Percentiles rank a stretch among this genome's conserved stretches.
Conservation (phyloP, 768 basidiomycete species). For the Boletus fagicola region DNA sequence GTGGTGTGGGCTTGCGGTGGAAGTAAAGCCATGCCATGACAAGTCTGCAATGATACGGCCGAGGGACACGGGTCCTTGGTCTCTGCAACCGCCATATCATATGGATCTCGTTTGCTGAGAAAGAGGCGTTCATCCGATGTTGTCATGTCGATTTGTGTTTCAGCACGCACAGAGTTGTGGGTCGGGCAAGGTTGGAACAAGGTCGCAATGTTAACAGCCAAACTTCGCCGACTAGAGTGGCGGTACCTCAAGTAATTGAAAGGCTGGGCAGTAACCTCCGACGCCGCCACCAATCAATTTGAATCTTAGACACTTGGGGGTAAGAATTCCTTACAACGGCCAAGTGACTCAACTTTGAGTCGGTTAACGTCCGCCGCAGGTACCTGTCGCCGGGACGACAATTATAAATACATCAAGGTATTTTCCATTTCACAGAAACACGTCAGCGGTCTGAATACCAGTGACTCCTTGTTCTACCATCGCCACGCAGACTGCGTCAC, state of each 20-base stretch:
- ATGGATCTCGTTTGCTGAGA: background rate
- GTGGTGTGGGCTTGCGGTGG: background rate
- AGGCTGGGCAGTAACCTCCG: conserved; percentile 21
- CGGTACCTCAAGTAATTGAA: conserved; percentile 16
- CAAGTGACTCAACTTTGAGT: background rate
- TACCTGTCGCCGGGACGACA: conserved; percentile 3
- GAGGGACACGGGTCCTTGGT: background rate
- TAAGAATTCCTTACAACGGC: background rate
- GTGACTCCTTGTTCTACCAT: conserved; percentile 17
- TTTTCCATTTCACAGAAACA: background rate
- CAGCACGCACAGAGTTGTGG: conserved; percentile 15
- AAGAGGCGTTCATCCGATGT: conserved; percentile 1
- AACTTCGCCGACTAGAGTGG: conserved; percentile 13
- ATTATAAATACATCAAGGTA: background rate
- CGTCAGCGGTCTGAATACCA: background rate
- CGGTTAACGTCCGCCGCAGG: background rate
- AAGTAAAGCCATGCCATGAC: background rate
- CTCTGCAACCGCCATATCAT: background rate
- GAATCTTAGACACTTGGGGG: conserved; percentile 1
- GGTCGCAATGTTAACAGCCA: conserved; percentile 30
- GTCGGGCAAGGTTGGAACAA: conserved; percentile 19
- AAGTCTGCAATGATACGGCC: background rate
- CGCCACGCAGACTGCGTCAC: conserved; percentile 12
- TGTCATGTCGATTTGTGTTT: conserved; percentile 12
- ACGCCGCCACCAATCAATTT: conserved; percentile 30